Evolutionary conservation across 2,329 filamentous ascomycete species (phyloP).

Genomic region (Cladosporium sp.): DNA sequence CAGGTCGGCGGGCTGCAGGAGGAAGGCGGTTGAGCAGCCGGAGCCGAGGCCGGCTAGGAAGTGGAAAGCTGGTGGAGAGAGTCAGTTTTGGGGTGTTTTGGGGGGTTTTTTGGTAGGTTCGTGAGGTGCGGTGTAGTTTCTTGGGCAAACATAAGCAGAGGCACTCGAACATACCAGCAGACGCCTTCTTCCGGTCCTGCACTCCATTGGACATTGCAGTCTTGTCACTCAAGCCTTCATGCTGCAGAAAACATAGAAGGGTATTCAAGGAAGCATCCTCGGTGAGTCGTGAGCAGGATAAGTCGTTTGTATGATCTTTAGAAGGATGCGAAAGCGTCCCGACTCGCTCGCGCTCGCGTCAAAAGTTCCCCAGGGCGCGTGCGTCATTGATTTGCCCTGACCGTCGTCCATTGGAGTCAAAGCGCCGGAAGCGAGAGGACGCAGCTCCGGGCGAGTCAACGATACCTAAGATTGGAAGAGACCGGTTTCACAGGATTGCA

Average conservation of each 20-base stretch:
- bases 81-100: not conserved
- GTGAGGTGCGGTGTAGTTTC: not conserved
- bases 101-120: not conserved
- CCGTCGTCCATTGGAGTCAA: not conserved
- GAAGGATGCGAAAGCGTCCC: not conserved
- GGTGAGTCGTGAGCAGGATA: not conserved
- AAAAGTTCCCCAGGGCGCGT: conserved; percentile 5
- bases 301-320: not conserved
- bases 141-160: not conserved
- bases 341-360: not conserved
- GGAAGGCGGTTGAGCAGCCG: conserved; percentile 77
- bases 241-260: not conserved
- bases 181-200: conserved; percentile 41
- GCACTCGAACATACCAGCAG: conserved; percentile 36
- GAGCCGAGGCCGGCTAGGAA: conserved; percentile 84
- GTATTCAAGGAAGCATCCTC: conserved; percentile 1
- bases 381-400: not conserved
- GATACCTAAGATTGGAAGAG: not conserved
- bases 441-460: not conserved
- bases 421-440: not conserved
- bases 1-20: conserved; percentile 90
- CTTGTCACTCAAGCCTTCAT: conserved; percentile 9
- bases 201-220: conserved; percentile 48
- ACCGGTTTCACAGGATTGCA: too few species aligned
- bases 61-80: conserved; percentile 58